Evolutionary conservation across 208 protist genomes (phyloP).

Genomic region (Trypanosoma grayi): DNA sequence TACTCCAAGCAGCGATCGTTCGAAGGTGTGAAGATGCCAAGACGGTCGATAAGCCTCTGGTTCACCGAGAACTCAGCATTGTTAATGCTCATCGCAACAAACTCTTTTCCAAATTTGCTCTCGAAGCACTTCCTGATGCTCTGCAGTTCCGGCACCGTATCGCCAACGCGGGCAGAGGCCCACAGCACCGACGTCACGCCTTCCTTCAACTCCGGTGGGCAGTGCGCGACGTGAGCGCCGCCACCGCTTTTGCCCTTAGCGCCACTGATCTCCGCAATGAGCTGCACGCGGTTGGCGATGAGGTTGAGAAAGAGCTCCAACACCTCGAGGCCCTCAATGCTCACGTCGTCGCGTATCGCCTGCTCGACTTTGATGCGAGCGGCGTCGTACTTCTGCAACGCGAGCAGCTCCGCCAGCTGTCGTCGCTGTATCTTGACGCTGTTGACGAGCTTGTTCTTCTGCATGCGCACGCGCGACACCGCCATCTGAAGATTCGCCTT

Average conservation of each 20-base stretch:
- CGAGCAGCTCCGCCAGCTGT: constrained; percentile 80
- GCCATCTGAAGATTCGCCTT: constrained; percentile 85
- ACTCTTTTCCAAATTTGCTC: constrained; percentile 82
- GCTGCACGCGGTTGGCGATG: constrained; percentile 72
- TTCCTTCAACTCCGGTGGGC: constrained; percentile 90
- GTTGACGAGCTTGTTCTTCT: constrained; percentile 88
- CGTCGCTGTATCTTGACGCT: constrained; percentile 83
- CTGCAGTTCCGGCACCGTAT: constrained; percentile 70
- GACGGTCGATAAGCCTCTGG: constrained; percentile 79
- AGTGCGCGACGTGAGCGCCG: constrained; percentile 24
- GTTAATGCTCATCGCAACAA: constrained; percentile 72
- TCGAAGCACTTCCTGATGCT: constrained; percentile 74
- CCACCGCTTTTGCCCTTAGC: constrained; percentile 44
- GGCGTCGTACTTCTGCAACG: constrained; percentile 87
- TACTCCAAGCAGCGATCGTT: constrained; percentile 85
- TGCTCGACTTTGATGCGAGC: constrained; percentile 88
- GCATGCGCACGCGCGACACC: constrained; percentile 78
- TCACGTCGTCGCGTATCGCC: constrained; percentile 85
- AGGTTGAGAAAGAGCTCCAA: constrained; percentile 85
- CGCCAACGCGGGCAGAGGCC: constrained; percentile 65
- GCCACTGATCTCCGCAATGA: constrained; percentile 65
- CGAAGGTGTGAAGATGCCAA: constrained; percentile 65
- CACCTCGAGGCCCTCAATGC: constrained; percentile 85
- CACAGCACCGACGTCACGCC: constrained; percentile 83
- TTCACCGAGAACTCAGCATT: constrained; percentile 90